Base-by-base conservation (phyloP, 2,329 filamentous ascomycete species). In the Sporothrix luriei region DNA sequence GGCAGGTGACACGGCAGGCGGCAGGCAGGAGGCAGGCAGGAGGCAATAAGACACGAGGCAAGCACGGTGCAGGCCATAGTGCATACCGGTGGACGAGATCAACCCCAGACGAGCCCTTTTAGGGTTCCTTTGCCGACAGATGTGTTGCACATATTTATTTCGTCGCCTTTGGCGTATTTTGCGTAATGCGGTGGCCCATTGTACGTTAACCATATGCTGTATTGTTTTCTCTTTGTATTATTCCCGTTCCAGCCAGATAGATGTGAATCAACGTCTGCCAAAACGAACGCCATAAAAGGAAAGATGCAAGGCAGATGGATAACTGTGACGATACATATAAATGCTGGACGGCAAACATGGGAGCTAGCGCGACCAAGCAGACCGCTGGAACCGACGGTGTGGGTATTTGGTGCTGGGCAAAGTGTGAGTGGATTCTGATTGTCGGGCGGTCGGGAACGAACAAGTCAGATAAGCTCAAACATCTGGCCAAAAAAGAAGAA, bases 311-410 rank as follows among this genome's bases (percentile, higher is more conserved):
- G n/a, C n/a, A n/a, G n/a, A n/a, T n/a, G n/a, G 52, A 14, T n/a
- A 10, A n/a, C 21, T 24, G 49, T 26, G 21, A 24, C 51, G 6
- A 4, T 33, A 33, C 29, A 9, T 33, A 4, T 33, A 33, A 3
- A 9, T 33, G 4, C 33, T 33, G 33, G 6, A 33, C 49, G 21
- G 26, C 11, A 57, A 33, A 10, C 16, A 38, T 24, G 14, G 43
- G 43, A 40, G n/a, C 55, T 43, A 61, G n/a, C 11, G 24, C 24
- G 55, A 5, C 10, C 29, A 51, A 43, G 24, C 61, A 65, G 43
- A 65, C 61, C 61, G 61, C 61, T 49, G 43, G 43, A 65, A 65
- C 61, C 59, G 38, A 62, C 40, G 38, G 43, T 49, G 43, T 21
- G 61, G 55, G 55, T 59, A 16, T 43, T 33, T 24, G 21, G 3